Conservation (phyloP, 352 stramenopile species). For the Phytophthora ramorum region DNA sequence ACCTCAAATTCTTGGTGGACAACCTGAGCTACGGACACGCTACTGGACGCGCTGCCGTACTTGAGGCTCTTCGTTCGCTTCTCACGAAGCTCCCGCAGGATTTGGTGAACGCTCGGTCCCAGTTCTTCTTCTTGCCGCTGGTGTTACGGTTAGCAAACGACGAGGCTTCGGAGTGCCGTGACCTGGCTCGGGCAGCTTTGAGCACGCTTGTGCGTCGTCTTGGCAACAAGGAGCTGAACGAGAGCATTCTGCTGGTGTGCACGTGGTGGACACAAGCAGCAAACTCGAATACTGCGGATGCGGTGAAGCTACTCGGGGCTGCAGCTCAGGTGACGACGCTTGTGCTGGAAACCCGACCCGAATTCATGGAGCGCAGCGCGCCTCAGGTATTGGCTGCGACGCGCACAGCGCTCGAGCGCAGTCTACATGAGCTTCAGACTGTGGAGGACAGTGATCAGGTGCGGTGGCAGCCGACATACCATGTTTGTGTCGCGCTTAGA, state of each 20-base stretch:
- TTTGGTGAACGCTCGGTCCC: conserved; percentile 91
- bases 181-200: conserved; percentile 83
- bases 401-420: conserved; percentile 42
- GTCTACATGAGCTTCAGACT: conserved; percentile 47
- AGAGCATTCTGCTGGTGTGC: conserved; percentile 86
- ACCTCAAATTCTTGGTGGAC: conserved; percentile 95
- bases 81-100: conserved; percentile 93
- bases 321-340: conserved; percentile 81
- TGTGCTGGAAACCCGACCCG: conserved; percentile 73
- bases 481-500: conserved; percentile 69
- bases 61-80: conserved; percentile 89
- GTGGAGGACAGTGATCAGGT: conserved; percentile 53
- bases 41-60: conserved; percentile 91
- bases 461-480: conserved; percentile 70
- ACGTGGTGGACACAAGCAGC: conserved; percentile 84
- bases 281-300: conserved; percentile 42
- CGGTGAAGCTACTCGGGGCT: conserved; percentile 66
- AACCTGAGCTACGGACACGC: conserved; percentile 97
- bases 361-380: conserved; percentile 77
- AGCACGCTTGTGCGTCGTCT: conserved; percentile 89
- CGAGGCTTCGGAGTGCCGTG: conserved; percentile 89
- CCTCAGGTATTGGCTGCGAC: conserved; percentile 51
- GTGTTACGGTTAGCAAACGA: conserved; percentile 97
- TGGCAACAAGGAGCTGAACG: conserved; percentile 91
- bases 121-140: conserved; percentile 96